Evolutionary conservation across 352 stramenopile genomes (phyloP), one percentile per base, ranked within the genome.

Genomic region (Pythium pectinolyticum): DNA sequence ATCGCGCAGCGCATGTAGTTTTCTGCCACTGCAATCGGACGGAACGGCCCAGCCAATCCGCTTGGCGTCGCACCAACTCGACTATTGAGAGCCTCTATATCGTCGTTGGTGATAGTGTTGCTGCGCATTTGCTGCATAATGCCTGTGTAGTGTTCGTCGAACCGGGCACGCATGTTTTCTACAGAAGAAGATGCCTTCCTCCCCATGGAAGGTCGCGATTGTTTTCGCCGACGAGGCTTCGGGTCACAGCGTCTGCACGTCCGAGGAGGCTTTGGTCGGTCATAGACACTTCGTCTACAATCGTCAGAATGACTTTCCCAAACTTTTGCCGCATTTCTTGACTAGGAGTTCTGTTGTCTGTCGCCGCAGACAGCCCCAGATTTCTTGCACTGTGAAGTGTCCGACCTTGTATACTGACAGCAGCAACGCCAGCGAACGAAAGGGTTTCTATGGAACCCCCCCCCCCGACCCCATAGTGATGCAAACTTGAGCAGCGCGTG

Each of bases 241-340:
- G n/a, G n/a, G 59, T 73, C 0, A 53, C 55, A 19, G 4, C 24
- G 22, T 70, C 60, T 0, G 57, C 69, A 0, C 67, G 56, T 2
- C 67, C 63, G 2, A 75, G 48, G 0, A 74, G 22, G 0, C 31
- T 24, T 37, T 78, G 66, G 14, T 67, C 4, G 0, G 46, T 61
- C 39, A 78, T 74, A 0, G 67, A 70, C 2, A 74, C 65, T 47
- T 77, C 66, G 19, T 77, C 63, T 3, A 57, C 43, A 20, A 72
- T 60, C 5, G 70, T 69, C 1, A 77, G 37, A 0, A 72, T 32
- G 0, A 70, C 70, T 17, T 41, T 35, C 3, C 5, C 41, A n/a
- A 70, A 74, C 9, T 37, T 31, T 3, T 19, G 1, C 25, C 53
- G 69, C 62, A 77, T 77, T 2, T 70, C 55, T 10, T 34, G 22